Evolutionary conservation across 2,329 filamentous ascomycete genomes (phyloP), one percentile per base, ranked within the genome.

Genomic region (Diaporthe batatas): DNA sequence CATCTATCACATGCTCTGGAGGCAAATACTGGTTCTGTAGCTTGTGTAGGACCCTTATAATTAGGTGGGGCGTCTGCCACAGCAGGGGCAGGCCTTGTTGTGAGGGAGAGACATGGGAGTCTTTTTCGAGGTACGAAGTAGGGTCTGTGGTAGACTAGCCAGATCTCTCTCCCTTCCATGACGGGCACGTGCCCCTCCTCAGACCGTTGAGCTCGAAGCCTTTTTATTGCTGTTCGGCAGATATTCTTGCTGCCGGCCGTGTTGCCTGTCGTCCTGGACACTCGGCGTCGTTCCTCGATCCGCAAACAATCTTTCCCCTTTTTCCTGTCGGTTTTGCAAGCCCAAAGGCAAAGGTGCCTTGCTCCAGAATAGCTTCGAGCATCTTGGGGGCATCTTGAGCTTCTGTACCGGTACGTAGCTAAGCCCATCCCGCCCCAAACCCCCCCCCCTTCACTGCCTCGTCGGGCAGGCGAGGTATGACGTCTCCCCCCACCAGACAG

Each of bases 31-130:
- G n/a, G n/a, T n/a, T n/a, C n/a, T n/a, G n/a, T n/a, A n/a, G n/a
- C n/a, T n/a, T n/a, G n/a, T n/a, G n/a, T n/a, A n/a, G 67, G 68
- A 70, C 54, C 54, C 39, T 70, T 59, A 54, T 59, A 54, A 14
- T 42, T 70, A 54, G 67, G 54, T 8, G 34, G 34, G 67, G 21
- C n/a, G 23, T 51, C 49, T 25, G 18, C 39, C 25, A 36, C 12
- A 32, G 34, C 68, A 59, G 47, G 68, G 68, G 44, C 68, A 49
- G 23, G 49, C 44, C 55, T 47, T 62, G 29, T 51, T 25, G 59
- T 29, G 25, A 67, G 29, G 29, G 44, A 39, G 44, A 62, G 44
- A 51, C n/a, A 67, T 12, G 32, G 44, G 32, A 51, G 62, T 44
- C 44, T 14, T 34, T 65, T 49, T 29, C 29, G 39, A 42, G 39